These are phyloP conservation scores for Medicago truncatula DNA, from an alignment of 306 rosid genomes.

Conservation along the genomic window MtrunA17r5.0-ANR NC_053045.1:1704001-1704500, in stretches of 20 bases:
- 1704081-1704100: slow-evolving; percentile 43
- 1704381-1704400: slow-evolving; percentile 12
- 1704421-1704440: background rate
- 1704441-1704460: background rate
- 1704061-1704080: slow-evolving; percentile 27
- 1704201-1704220: slow-evolving; percentile 39
- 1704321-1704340: slow-evolving; percentile 46
- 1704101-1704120: slow-evolving; percentile 56
- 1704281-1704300: slow-evolving; percentile 42
- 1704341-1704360: slow-evolving; percentile 49
- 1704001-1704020: slow-evolving; percentile 98
- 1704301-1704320: slow-evolving; percentile 46
- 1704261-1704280: slow-evolving; percentile 40
- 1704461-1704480: background rate
- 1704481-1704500: no score
- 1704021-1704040: slow-evolving; percentile 97
- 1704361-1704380: slow-evolving; percentile 30
- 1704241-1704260: slow-evolving; percentile 48
- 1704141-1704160: slow-evolving; percentile 38
- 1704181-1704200: slow-evolving; percentile 46
- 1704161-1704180: slow-evolving; percentile 42
- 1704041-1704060: slow-evolving; percentile 47
- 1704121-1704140: slow-evolving; percentile 41
- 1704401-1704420: slow-evolving; percentile 14
- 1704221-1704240: slow-evolving; percentile 52